Conservation (phyloP, 441 rosid genomes). For the Omphalea diandra region DNA sequence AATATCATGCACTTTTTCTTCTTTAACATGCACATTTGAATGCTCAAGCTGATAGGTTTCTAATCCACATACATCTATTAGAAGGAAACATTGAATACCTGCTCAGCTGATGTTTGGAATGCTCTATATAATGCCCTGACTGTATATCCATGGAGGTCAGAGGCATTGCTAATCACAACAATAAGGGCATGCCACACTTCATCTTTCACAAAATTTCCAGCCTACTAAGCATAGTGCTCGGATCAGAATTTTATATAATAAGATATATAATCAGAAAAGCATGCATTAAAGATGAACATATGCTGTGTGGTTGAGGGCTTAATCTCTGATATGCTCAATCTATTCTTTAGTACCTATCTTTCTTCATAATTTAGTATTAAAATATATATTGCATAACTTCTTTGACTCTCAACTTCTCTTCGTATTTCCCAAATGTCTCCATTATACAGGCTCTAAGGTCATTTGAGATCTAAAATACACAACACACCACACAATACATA, state of each 20-base stretch:
- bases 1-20: constrained; percentile 7
- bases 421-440: too few relatives aligned
- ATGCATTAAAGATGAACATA: constrained; percentile 10
- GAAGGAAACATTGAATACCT: constrained; percentile 50
- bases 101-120: constrained; percentile 69
- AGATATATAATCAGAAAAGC: constrained; percentile 21
- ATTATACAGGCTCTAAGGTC: too few relatives aligned
- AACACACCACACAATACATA: too few relatives aligned
- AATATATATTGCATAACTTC: too few relatives aligned
- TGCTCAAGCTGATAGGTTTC: constrained; percentile 25
- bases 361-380: constrained; percentile 11
- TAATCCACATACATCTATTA: constrained; percentile 11
- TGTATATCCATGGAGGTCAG: constrained; percentile 95
- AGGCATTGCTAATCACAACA: constrained; percentile 89
- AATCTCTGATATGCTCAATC: neutral
- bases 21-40: constrained; percentile 18
- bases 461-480: too few relatives aligned
- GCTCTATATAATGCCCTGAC: constrained; percentile 89
- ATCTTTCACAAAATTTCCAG: constrained; percentile 98
- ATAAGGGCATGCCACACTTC: constrained; percentile 97
- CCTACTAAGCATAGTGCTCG: constrained; percentile 62
- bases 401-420: too few relatives aligned
- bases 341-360: neutral
- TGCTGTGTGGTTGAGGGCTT: neutral
- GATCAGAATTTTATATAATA: constrained; percentile 29